Percentiles rank a stretch among this genome's conserved stretches.
Evolutionary conservation across 83 land plant species (phyloP).

Genomic region (Isoetes engelmannii): DNA sequence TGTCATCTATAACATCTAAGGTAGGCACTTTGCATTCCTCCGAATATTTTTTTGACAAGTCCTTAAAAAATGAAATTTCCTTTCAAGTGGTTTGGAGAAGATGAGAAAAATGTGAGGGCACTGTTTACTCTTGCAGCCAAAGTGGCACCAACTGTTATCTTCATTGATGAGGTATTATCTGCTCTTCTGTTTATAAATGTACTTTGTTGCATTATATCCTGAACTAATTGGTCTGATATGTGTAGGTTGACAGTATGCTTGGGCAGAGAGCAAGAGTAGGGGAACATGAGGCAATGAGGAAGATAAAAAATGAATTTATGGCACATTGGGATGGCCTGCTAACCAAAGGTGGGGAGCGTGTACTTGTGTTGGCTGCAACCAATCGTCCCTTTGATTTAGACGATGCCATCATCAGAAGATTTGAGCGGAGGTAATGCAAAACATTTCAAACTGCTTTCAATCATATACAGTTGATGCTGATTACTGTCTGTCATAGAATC

Average conservation of each 20-base stretch:
- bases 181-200: too few species aligned
- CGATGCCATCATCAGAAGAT: conserved; percentile 75
- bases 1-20: conserved; percentile 86
- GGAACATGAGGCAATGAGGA: conserved; percentile 85
- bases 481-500: conserved; percentile 14
- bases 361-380: conserved; percentile 86
- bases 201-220: not conserved
- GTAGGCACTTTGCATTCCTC: conserved; percentile 10
- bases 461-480: too few species aligned
- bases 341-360: conserved; percentile 57
- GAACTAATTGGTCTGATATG: not conserved
- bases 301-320: conserved; percentile 90
- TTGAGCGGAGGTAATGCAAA: conserved; percentile 50
- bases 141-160: conserved; percentile 76
- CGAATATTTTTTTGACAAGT: too few species aligned
- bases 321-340: conserved; percentile 84
- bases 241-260: conserved; percentile 76
- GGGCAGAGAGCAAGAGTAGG: conserved; percentile 69
- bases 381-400: conserved; percentile 88
- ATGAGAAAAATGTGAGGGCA: conserved; percentile 81
- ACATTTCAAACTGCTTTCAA: not conserved
- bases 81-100: conserved; percentile 75
- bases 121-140: conserved; percentile 74
- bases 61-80: too few species aligned
- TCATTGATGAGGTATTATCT: conserved; percentile 60